phyloP scores from a whole-genome alignment of 257 asterid genomes.

The Mitragyna speciosa region DNA sequence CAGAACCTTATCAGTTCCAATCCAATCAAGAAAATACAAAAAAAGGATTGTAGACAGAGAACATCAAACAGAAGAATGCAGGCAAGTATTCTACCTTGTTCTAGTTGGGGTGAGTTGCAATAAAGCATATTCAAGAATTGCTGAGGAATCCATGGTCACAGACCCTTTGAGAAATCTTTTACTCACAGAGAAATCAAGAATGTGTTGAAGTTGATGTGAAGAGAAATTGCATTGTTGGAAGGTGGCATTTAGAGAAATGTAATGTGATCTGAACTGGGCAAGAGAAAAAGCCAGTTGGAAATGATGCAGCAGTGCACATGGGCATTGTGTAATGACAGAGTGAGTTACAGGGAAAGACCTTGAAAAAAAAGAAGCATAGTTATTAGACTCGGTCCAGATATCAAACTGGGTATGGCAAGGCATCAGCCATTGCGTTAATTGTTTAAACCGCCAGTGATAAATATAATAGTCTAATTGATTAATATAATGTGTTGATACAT shows the following conservation, averaged over 20 bases:
- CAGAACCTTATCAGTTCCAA: conserved; percentile 20
- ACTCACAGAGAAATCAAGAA: not conserved
- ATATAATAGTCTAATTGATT: too few species aligned
- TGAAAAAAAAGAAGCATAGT: too few species aligned
- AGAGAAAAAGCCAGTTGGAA: conserved; percentile 69
- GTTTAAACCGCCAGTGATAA: too few species aligned
- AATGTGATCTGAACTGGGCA: conserved; percentile 51
- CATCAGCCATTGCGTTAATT: too few species aligned
- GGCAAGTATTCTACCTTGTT: conserved; percentile 53
- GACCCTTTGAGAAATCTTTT: conserved; percentile 15
- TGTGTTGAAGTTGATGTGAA: not conserved
- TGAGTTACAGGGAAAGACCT: conserved; percentile 9
- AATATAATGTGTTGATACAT: too few species aligned
- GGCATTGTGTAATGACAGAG: conserved; percentile 13
- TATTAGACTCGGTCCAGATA: too few species aligned
- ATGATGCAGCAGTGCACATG: conserved; percentile 73
- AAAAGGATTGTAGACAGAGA: not conserved
- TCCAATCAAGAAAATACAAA: not conserved
- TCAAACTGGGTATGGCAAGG: too few species aligned
- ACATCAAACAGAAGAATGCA: not conserved
- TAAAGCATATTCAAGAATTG: conserved; percentile 75
- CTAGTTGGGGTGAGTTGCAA: conserved; percentile 88
- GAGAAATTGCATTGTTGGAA: conserved; percentile 38
- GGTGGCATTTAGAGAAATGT: conserved; percentile 35
- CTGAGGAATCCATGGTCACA: conserved; percentile 48